Evolutionary conservation across 2,329 filamentous ascomycete genomes (phyloP).

Genomic region (Nemania sp.): DNA sequence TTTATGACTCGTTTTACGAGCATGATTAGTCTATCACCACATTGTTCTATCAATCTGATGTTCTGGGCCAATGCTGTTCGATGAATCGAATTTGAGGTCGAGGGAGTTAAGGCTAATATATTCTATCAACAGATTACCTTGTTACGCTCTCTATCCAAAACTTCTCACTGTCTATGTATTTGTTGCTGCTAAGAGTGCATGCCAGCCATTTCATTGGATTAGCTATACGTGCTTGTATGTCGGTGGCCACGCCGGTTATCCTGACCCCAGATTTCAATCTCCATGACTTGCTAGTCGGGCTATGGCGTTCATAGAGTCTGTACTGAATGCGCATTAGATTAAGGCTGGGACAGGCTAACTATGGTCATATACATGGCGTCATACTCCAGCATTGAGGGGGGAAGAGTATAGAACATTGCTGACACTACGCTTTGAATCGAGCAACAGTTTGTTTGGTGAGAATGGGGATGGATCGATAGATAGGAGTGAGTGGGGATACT

Average conservation of each 20-base stretch:
- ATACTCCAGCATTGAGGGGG: too few species aligned
- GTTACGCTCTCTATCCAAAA: neutral
- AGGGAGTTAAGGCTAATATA: neutral
- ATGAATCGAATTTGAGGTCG: neutral
- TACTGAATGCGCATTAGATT: neutral
- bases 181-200: too few species aligned
- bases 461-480: too few species aligned
- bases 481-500: too few species aligned
- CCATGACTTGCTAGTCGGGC: constrained; percentile 63
- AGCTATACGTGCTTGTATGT: too few species aligned
- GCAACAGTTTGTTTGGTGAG: too few species aligned
- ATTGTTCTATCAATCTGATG: constrained; percentile 43
- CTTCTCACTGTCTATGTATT: too few species aligned
- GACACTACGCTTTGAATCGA: too few species aligned
- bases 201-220: too few species aligned
- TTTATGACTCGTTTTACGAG: constrained; percentile 43
- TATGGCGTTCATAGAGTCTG: constrained; percentile 64
- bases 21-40: constrained; percentile 42
- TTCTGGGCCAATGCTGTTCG: neutral
- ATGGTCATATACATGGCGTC: neutral
- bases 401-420: too few species aligned
- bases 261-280: constrained; percentile 68
- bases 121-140: neutral
- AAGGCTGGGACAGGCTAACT: neutral
- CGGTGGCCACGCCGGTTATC: constrained; percentile 48